Evolutionary conservation across 139 green algal genomes (phyloP), one percentile per base, ranked within the genome.

Genomic region (Microglena sp.): DNA sequence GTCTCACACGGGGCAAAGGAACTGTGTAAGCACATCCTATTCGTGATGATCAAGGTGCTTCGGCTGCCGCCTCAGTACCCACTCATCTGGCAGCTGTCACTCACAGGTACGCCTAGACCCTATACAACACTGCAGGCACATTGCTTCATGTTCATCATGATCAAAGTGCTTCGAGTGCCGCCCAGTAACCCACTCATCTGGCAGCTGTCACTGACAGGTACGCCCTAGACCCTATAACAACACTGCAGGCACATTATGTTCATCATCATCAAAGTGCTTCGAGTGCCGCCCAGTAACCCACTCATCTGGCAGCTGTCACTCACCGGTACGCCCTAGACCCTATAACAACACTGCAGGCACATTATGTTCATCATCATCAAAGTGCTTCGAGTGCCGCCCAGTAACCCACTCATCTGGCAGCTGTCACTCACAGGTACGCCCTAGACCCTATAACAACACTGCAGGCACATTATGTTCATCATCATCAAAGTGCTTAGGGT

Each of bases 101-200:
- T 88, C 1, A 79, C 62, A 15, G 75, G 75, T 75, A 45, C 30
- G 73, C 18, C 11, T 24, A 18, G 6, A 44, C 7, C 15, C 5
- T 5, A n/a, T n/a, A n/a, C n/a, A n/a, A n/a, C n/a, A n/a, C n/a
- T n/a, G n/a, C n/a, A n/a, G n/a, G n/a, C n/a, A n/a, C n/a, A n/a
- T n/a, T n/a, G n/a, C n/a, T n/a, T n/a, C n/a, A 35, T 67, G 24
- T 89, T 89, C 72, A 77, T 86, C 2, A 79, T 89, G 75, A 33
- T 80, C 45, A 83, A 83, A 61, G 76, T 89, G 24, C 70, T 89
- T 62, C 61, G 77, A 18, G 75, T 89, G 55, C 76, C 79, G 3
- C 32, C 64, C 18, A 67, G 54, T 54, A 89, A 85, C 71, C 79
- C 83, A 2, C 45, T 89, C 11, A 63, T 81, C 27, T 89, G 83